phyloP scores from a whole-genome alignment of 1,284 basidiomycete genomes.

The Thecaphora thlaspeos region DNA sequence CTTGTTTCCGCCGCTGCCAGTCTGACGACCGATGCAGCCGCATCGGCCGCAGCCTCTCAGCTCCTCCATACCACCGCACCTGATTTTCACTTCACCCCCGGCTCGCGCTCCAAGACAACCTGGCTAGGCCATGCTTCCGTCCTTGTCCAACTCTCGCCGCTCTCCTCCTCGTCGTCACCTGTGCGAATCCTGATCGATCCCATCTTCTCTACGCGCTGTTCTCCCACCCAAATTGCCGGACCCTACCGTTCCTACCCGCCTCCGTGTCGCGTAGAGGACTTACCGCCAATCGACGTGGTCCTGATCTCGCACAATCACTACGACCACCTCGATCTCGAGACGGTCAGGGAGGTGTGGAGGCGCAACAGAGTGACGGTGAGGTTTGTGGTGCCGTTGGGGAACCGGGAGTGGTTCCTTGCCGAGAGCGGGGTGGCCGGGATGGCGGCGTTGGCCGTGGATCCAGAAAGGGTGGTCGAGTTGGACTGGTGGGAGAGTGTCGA shows the following conservation, averaged over 20 bases:
- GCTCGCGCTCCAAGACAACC: conserved; percentile 27
- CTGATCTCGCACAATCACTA: conserved; percentile 56
- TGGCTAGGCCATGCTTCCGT: conserved; percentile 55
- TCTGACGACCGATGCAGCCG: too few relatives aligned
- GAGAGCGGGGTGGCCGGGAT: too few relatives aligned
- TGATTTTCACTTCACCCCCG: conserved; percentile 13
- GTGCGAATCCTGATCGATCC: conserved; percentile 51
- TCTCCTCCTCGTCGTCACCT: conserved; percentile 1
- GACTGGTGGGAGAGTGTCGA: conserved; percentile 55
- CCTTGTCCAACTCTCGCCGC: conserved; percentile 40
- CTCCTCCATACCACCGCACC: conserved; percentile 4
- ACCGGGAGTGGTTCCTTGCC: conserved; percentile 45
- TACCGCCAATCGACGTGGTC: conserved; percentile 50
- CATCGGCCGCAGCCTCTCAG: too few relatives aligned
- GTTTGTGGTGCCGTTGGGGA: conserved; percentile 52
- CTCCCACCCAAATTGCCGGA: conserved; percentile 46
- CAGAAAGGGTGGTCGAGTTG: conserved; percentile 40
- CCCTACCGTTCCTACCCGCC: conserved; percentile 42
- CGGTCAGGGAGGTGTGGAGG: conserved; percentile 43
- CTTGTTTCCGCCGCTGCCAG: too few relatives aligned
- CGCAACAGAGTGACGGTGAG: conserved; percentile 25
- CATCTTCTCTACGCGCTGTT: conserved; percentile 54
- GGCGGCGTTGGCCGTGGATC: too few relatives aligned
- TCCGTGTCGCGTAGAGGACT: conserved; percentile 36
- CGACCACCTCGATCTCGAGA: conserved; percentile 52